Base-by-base conservation (phyloP, 257 asterid genomes). In the Nicotiana paniculata region DNA sequence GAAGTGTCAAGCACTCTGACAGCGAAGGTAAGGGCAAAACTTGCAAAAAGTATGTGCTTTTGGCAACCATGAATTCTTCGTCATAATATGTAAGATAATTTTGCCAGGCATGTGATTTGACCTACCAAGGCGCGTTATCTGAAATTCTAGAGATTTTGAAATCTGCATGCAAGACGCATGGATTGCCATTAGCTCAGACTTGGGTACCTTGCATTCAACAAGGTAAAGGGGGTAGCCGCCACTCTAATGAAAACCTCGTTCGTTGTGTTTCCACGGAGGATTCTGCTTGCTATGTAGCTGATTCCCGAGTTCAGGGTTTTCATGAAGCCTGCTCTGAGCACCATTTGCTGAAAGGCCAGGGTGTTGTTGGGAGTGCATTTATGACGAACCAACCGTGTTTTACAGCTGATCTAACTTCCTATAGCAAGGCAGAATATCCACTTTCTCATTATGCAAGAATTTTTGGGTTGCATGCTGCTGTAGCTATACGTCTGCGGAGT, bases 361-460 rank as follows among this genome's bases (percentile, higher is more conserved):
- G 99, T 10, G 87, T 93, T 28, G 96, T 90, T 1, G 99, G 99
- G 67, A 87, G 81, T 70, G 97, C 99, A 2, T 94, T 96, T 65
- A 77, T 77, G 37, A 91, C 96, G 1, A 96, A 93, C 74, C 91
- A 93, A 72, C 98, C 99, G 7, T 93, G 97, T 63, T 96, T 93
- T 90, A 91, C 90, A 0, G 83, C 90, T 26, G 98, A 96, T 75
- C 87, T 96, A 18, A 90, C 96, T 15, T 89, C 93, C 15, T 91
- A 82, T 83, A 89, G 93, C 86, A 91, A 91, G 90, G 72, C 92
- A 0, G 97, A 93, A 21, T 96, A 96, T 81, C 98, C 99, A 24
- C 97, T 96, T 78, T 91, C 99, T 53, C 99, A 96, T 90, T 90
- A 96, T 12, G 98, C 98, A 7, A 90, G 92, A 66, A 93, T 96